Evolutionary conservation across 2,329 filamentous ascomycete genomes (phyloP), one percentile per base, ranked within the genome.

Genomic region (Xylaria sp.): DNA sequence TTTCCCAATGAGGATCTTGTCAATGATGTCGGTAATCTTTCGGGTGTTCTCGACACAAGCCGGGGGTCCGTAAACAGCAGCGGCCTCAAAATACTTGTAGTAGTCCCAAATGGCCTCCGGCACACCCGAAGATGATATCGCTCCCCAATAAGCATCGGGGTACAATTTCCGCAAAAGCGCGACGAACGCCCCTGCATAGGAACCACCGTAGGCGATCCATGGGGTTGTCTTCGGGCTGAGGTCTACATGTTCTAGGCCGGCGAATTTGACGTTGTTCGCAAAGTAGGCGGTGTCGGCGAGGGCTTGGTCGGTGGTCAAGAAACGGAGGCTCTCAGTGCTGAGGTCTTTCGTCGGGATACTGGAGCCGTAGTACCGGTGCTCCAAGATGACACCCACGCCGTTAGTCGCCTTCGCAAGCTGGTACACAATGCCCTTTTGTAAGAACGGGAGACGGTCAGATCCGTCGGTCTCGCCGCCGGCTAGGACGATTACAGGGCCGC

Each of bases 291-390:
- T 89, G 78, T 97, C 94, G 8, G 93, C 93, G 48, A 97, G 78
- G 0, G 93, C 90, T 79, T 97, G 94, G 74, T 94, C 92, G 0
- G 93, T 96, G 0, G 92, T 91, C 76, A 97, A 82, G 83, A 96
- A 97, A 2, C 94, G 90, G 72, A 97, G 81, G 74, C 88, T 94
- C 77, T 92, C 82, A 0, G 89, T 90, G 73, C 81, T 84, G 51
- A 95, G 84, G 75, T 94, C 86, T 0, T 84, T 78, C 0, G 88
- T 87, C 0, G 93, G 93, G 64, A 91, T 90, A 77, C 92, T 94
- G 13, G 85, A 85, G 65, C 94, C 94, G 77, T 97, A 97, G 84
- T 97, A 97, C 37, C 94, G 89, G 77, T 97, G 94, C 82, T 97
- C 94, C 2, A 97, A 86, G 56, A 97, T 87, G 2, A 97, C 91